Evolutionary conservation across 2,329 filamentous ascomycete genomes (phyloP), one percentile per base, ranked within the genome.

Genomic region (Botryotinia calthae): DNA sequence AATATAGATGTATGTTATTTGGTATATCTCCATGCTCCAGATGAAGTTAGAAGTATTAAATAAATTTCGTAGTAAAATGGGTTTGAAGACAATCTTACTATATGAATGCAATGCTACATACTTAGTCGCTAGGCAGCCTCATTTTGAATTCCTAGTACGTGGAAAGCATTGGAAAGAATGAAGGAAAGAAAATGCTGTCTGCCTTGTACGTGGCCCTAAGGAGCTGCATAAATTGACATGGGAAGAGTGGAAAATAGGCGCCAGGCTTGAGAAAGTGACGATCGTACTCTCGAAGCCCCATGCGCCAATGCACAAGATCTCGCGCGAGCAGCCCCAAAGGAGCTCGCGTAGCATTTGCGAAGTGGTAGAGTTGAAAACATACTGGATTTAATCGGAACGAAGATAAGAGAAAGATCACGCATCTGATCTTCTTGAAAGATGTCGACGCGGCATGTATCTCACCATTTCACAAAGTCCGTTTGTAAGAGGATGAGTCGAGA

Each of bases 281-380:
- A 62, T 62, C 59, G n/a, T 40, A 40, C 4, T 40, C 37, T n/a
- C 25, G 12, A 62, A 40, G 6, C 22, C 22, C 59, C 34, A n/a
- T 61, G 59, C 22, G 59, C 34, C 59, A n/a, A 62, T 37, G 37
- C 59, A n/a, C 59, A 18, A 16, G 37, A 40, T 37, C 59, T 62
- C 59, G 59, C 59, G 20, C 59, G 59, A 62, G 34, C 59, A 62
- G 59, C 40, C 59, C 34, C 25, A 62, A 62, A 62, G 34, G 59
- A 37, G 25, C 14, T 62, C n/a, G 59, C 37, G 59, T 40, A 62
- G 22, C 59, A 40, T 62, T 25, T 40, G 34, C 12, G 14, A 61
- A 40, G 22, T 61, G 58, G 34, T n/a, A 25, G 37, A n/a, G 8
- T 62, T n/a, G 14, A 40, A 62, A 9, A 40, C 4, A 16, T 22